Base-by-base conservation (phyloP, 768 basidiomycete genomes). In the Serendipita vermifera region DNA sequence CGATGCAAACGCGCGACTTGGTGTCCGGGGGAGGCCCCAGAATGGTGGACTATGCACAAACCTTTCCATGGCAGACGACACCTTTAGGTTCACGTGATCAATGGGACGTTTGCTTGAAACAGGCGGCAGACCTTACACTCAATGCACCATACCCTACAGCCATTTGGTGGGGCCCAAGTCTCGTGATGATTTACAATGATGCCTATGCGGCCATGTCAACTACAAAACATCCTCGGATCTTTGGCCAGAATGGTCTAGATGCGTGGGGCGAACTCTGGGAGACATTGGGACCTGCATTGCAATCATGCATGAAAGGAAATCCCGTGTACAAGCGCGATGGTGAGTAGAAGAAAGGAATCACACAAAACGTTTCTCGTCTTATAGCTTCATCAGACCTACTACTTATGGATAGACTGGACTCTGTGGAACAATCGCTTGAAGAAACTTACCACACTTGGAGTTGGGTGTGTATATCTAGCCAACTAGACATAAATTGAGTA, bases 201-300 rank as follows among this genome's bases (percentile, higher is more conserved):
- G 62, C 57, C 27, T 64, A 64, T 29, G 64, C 62, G 3, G 58
- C 33, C 15, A 62, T 62, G 62, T 55, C 58, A 3, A 57, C 62
- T 3, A 56, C 43, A 3, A 64, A 64, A 54, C 64, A 64, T 39
- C 64, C 64, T 17, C 51, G 48, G n/a, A 55, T 64, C 13, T 64
- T 64, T 55, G 64, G 36, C 15, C 55, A 62, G 39, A 41, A 46
- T 7, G 64, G 64, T 29, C 56, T 40, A 17, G 59, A 58, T 33
- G 64, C 64, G 15, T 64, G 64, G 64, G 61, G 57, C 15, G 64
- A 64, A 46, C 29, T 64, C 1, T 64, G 64, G 64, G 64, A 64
- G n/a, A 32, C 36, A 27, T 38, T 64, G 33, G 64, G 64, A n/a
- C 63, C 64, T 3, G 24, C 60, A 2, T 43, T 53, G 2, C 58